phyloP scores from a whole-genome alignment of 2,329 filamentous ascomycete genomes.

The Dissoconium aciculare region DNA sequence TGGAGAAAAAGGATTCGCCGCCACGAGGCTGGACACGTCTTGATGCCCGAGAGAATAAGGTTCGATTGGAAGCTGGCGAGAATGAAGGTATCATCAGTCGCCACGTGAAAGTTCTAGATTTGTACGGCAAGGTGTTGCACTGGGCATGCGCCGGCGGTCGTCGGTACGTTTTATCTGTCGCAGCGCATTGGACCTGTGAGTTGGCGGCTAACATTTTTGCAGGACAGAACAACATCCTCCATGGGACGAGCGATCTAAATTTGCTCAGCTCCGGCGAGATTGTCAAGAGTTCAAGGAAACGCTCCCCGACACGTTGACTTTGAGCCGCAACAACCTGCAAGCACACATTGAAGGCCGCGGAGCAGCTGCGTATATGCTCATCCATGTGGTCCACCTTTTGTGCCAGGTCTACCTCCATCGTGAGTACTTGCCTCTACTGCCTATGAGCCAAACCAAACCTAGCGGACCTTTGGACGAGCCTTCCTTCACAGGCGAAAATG shows the following conservation, averaged over 20 bases:
- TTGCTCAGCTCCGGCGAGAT: constrained; percentile 37
- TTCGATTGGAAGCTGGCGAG: constrained; percentile 29
- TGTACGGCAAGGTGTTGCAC: constrained; percentile 40
- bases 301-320: constrained; percentile 42
- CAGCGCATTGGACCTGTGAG: not conserved
- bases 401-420: constrained; percentile 54
- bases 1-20: constrained; percentile 8
- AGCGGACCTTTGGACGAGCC: constrained; percentile 46
- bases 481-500: constrained; percentile 35
- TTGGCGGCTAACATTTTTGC: constrained; percentile 1
- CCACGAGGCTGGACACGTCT: constrained; percentile 9
- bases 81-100: constrained; percentile 35
- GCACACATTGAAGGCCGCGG: constrained; percentile 50
- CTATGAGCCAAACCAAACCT: constrained; percentile 37
- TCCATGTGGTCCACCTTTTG: constrained; percentile 51
- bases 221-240: constrained; percentile 41
- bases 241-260: constrained; percentile 43
- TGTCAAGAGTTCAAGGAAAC: constrained; percentile 39
- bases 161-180: constrained; percentile 26
- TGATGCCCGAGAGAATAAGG: constrained; percentile 15
- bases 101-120: constrained; percentile 39
- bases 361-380: constrained; percentile 48
- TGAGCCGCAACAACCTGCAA: constrained; percentile 47
- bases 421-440: constrained; percentile 53
- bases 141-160: constrained; percentile 46